Evolutionary conservation across 116 monocot genomes (phyloP).

Genomic region (Dioscorea cayenensis): DNA sequence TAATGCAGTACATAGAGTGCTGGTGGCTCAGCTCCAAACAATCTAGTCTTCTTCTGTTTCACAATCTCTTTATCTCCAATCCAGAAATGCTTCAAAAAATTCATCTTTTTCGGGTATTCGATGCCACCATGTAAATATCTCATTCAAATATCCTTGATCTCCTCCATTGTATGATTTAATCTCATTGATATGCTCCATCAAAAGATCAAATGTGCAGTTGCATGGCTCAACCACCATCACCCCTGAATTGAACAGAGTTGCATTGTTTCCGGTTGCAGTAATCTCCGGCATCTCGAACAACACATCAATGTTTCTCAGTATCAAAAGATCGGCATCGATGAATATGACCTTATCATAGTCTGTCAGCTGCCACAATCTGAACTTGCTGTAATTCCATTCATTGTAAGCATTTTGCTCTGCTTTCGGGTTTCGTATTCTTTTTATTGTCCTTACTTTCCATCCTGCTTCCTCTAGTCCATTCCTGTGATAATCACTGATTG

Average conservation of each 20-base stretch:
- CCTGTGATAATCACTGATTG: slow-evolving; percentile 34
- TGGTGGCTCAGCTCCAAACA: slow-evolving; percentile 57
- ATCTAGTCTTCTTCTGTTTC: slow-evolving; percentile 36
- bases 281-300: slow-evolving; percentile 65
- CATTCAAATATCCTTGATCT: slow-evolving; percentile 70
- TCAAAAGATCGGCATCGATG: slow-evolving; percentile 61
- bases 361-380: slow-evolving; percentile 71
- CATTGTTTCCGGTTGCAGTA: slow-evolving; percentile 60
- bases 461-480: slow-evolving; percentile 47
- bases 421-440: slow-evolving; percentile 62
- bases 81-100: slow-evolving; percentile 73
- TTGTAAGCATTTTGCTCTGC: slow-evolving; percentile 59
- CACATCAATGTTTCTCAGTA: slow-evolving; percentile 58
- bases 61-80: slow-evolving; percentile 34
- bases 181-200: slow-evolving; percentile 64
- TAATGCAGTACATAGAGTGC: slow-evolving; percentile 55
- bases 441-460: slow-evolving; percentile 58
- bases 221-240: slow-evolving; percentile 71
- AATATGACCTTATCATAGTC: slow-evolving; percentile 69
- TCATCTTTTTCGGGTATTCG: slow-evolving; percentile 56
- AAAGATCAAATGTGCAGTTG: slow-evolving; percentile 51
- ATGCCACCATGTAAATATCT: slow-evolving; percentile 81
- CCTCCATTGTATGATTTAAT: slow-evolving; percentile 64
- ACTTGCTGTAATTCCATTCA: slow-evolving; percentile 86
- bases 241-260: slow-evolving; percentile 64